These are phyloP conservation scores for Aspergillus terreus DNA, from an alignment of 2,329 filamentous ascomycete genomes.

Conservation along the genomic window DNA sequence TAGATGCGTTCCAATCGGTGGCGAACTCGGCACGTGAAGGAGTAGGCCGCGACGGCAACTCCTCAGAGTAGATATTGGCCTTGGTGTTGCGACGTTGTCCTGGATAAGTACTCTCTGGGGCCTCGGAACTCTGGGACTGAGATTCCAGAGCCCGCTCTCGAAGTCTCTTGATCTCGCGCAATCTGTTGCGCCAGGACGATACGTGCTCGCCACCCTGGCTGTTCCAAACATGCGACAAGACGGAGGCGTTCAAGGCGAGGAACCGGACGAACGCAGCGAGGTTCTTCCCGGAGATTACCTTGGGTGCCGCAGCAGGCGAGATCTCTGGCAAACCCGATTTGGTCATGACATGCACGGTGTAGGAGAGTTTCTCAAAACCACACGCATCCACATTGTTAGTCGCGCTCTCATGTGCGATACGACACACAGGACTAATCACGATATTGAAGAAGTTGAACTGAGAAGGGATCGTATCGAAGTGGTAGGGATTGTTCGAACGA, in stretches of 20 bases:
- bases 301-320: conserved; percentile 82
- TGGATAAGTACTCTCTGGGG: conserved; percentile 29
- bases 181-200: conserved; percentile 82
- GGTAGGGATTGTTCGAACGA: conserved; percentile 84
- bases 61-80: conserved; percentile 35
- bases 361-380: conserved; percentile 56
- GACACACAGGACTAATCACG: conserved; percentile 76
- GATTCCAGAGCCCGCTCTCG: conserved; percentile 54
- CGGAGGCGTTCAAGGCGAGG: conserved; percentile 85
- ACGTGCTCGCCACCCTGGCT: conserved; percentile 71
- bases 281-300: conserved; percentile 79
- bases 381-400: conserved; percentile 29
- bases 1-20: conserved; percentile 35
- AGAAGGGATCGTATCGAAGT: conserved; percentile 87
- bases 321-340: conserved; percentile 87
- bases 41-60: conserved; percentile 27
- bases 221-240: conserved; percentile 89
- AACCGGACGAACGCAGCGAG: conserved; percentile 83
- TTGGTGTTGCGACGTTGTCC: conserved; percentile 36
- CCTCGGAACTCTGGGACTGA: conserved; percentile 26
- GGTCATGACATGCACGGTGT: conserved; percentile 84
- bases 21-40: conserved; percentile 32
- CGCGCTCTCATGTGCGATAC: conserved; percentile 34
- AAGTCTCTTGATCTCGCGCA: conserved; percentile 79
- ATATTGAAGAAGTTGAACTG: conserved; percentile 98